Conservation (phyloP, 2,329 filamentous ascomycete genomes). For the Aureobasidium sp. region DNA sequence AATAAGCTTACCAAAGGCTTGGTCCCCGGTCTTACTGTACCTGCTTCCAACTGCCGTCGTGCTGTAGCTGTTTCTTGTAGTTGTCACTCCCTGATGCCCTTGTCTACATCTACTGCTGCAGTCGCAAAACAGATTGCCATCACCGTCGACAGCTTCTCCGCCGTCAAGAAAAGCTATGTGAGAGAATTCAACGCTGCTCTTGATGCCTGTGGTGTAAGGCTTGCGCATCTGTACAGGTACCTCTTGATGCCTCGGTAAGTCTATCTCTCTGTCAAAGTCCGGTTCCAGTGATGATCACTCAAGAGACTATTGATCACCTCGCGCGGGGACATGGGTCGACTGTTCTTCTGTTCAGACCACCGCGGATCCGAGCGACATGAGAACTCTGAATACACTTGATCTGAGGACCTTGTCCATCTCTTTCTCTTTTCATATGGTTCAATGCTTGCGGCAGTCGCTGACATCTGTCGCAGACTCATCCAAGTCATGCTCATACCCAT, state of each 20-base stretch:
- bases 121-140: too few species aligned
- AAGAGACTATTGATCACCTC: slow-evolving; percentile 9
- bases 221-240: neutral
- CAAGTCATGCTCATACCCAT: too few species aligned
- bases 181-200: too few species aligned
- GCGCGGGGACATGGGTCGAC: neutral
- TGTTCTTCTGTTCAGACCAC: slow-evolving; percentile 4
- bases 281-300: slow-evolving; percentile 11
- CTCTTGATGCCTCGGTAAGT: slow-evolving; percentile 1
- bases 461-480: neutral
- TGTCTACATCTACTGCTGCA: too few species aligned
- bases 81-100: too few species aligned
- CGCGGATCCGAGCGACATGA: neutral
- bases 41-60: too few species aligned
- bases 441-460: neutral
- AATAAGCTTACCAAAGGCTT: slow-evolving; percentile 5
- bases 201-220: too few species aligned
- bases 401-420: neutral
- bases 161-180: too few species aligned
- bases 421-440: neutral
- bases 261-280: neutral
- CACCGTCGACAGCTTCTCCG: too few species aligned
- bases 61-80: neutral
- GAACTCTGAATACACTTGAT: slow-evolving; percentile 13
- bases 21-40: slow-evolving; percentile 7